Base-by-base conservation (phyloP, 2,329 filamentous ascomycete genomes). In the Albophoma yamanashiensis region DNA sequence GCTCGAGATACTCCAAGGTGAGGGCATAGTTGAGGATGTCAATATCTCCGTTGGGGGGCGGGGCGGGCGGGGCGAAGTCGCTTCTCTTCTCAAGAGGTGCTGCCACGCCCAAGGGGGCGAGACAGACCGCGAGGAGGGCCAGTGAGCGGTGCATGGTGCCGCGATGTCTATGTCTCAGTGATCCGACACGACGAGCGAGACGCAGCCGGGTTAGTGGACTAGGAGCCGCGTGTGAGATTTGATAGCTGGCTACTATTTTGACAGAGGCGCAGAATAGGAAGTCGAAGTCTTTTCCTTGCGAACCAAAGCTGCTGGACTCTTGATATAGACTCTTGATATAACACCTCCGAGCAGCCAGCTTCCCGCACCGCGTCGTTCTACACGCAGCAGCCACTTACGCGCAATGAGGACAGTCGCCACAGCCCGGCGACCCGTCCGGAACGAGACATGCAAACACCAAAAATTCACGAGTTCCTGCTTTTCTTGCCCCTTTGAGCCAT, bases 1-100 rank as follows among this genome's bases (percentile, higher is more conserved):
- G 75, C 72, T 89, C 86, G 38, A 84, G 78, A 59, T 81, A 77
- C 71, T 84, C 82, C 6, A 83, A 76, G 1, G 76, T 76, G 27
- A 80, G 69, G 25, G 78, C 78, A 58, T 79, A 80, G 71, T 78
- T 76, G 58, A 79, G 72, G 58, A 79, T 78, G 57, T 59, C 57
- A 14, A 27, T 11, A 31, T 61, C 60, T n/a, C n/a, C 38, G 11
- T 56, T 34, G 17, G 36, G 39, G 5, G 45, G 25, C 14, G 50
- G 17, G 17, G 27, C 27, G 5, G 45, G 25, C 14, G 50, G 17
- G 17, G 27, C 27, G 27, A 53, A 53, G 50, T 53, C 47, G 12
- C 42, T 53, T 12, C 25, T 50, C n/a, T 57, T 40, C 11, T 60
- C 47, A 5, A 55, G 8, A 9, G 59, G 59, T 6, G 31, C 22